Base-by-base conservation (phyloP, 2,329 filamentous ascomycete genomes). In the Volutella citrinella region DNA sequence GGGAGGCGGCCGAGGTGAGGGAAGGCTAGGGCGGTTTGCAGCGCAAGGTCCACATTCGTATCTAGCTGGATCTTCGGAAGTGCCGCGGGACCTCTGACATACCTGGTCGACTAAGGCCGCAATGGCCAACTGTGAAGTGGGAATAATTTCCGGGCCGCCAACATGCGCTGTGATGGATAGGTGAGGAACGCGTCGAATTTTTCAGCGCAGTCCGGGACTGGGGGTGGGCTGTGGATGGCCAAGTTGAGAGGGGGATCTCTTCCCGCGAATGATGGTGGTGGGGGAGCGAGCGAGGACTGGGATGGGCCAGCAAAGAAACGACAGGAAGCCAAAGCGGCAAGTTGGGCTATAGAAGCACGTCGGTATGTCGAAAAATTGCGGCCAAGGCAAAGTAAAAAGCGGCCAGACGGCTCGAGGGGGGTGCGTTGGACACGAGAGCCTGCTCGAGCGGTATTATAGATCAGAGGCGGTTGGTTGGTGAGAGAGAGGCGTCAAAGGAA, bases 51-150 rank as follows among this genome's bases (percentile, higher is more conserved):
- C 49, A 52, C 49, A 48, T 43, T 29, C 40, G 41, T 33, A n/a
- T 38, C 38, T 51, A 52, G 49, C 48, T 55, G 52, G 48, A 53
- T 52, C 43, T 49, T 52, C 52, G 52, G 51, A 42, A 55, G 46
- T 51, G 52, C 52, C 52, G 51, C 48, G 42, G 48, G 38, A 46
- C 52, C 39, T 48, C 31, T 39, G 45, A 43, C 52, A 51, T 55
- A 55, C 52, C 49, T 46, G 42, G 45, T 48, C 39, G 31, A 51
- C 42, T 54, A 42, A 49, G 43, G 46, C 44, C 49, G 51, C 51
- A 54, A 46, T 53, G 51, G 45, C 49, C 52, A 55, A 47, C 37
- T 52, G 40, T 32, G 45, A 45, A 42, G 50, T 45, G 49, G 48
- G 45, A 40, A 49, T 53, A 55, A 55, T 55, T 52, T 55, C 52